Evolutionary conservation across 495 filamentous ascomycete genomes (phyloP), one percentile per base, ranked within the genome.

Genomic region (Barbatosphaeria neglecta): DNA sequence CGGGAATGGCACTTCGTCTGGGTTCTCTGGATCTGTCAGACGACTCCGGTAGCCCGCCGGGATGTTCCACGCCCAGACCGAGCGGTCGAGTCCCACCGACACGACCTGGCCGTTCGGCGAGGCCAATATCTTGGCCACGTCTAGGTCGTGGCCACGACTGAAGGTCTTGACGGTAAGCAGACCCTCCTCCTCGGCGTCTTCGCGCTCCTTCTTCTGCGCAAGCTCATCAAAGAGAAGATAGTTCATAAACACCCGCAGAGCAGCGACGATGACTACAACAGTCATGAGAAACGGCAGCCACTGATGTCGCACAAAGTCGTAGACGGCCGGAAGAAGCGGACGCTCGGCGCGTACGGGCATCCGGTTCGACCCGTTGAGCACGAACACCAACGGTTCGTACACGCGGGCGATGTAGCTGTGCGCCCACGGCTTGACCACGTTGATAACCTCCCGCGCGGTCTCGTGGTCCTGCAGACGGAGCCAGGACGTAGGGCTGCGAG

Each of bases 381-480:
- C 80, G 48, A 86, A 80, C 22, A 84, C 68, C 7, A 82, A 57
- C 2, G 83, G 83, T 22, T 84, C 70, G 47, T 81, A 82, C 2
- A 84, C 80, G 28, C 73, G 72, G 10, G 82, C 82, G 17, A 86
- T 69, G 52, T 84, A 79, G 61, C 77, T 78, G 54, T 80, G 65
- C 1, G 76, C 76, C 45, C 73, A 62, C 2, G 83, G 83, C 46
- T 81, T 86, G 50, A 85, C 69, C 8, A 82, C 67, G 20, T 71
- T 68, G 55, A 87, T 83, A 13, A 86, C 67, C 51, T 87, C 83
- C 43, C 73, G 73, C 7, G 81, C 82, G 0, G 83, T 86, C 48
- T 84, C 75, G 52, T 84, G 78, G 48, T 86, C 83, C 63, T 87
- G 83, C 49, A 85, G 68, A 16, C 72, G 68, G 27, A 87, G 65